Percentiles rank a stretch among this genome's conserved stretches.
phyloP scores from a whole-genome alignment of 2,329 filamentous ascomycete genomes.

The Sarocladium oryzae region DNA sequence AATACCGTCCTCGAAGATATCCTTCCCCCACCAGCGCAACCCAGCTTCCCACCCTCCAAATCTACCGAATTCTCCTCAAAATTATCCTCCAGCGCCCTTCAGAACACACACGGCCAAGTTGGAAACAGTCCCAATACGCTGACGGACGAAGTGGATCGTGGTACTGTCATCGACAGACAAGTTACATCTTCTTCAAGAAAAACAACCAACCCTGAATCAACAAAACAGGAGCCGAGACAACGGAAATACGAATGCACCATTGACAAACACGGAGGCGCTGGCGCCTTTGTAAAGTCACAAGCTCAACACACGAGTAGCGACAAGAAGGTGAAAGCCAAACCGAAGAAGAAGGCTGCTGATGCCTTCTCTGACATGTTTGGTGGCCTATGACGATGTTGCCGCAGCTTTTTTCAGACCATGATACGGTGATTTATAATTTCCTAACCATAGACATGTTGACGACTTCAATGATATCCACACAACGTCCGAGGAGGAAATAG shows the following conservation, averaged over 20 bases:
- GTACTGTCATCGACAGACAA: conserved; percentile 17
- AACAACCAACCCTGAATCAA: background rate
- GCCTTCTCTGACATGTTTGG: conserved; percentile 70
- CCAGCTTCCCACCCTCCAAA: background rate
- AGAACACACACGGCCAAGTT: no score
- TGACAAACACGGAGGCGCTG: no score
- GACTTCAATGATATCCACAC: no score
- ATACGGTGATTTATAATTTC: no score
- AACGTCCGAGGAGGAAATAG: no score
- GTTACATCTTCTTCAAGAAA: background rate
- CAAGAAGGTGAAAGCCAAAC: conserved; percentile 25
- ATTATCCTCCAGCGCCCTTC: conserved; percentile 22
- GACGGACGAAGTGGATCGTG: conserved; percentile 24
- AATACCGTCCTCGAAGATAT: conserved; percentile 36
- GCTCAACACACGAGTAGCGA: conserved; percentile 4
- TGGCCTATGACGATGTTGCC: conserved; percentile 31
- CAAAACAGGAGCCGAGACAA: no score
- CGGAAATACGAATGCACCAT: no score
- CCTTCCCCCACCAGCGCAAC: conserved; percentile 15
- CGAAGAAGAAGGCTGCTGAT: conserved; percentile 47
- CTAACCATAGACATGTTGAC: no score
- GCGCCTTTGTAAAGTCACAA: background rate
- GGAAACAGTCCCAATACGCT: no score
- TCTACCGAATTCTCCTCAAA: background rate
- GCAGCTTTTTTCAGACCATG: no score